Evolutionary conservation across 148 eudicot genomes (phyloP).

Genomic region (Beta vulgaris): DNA sequence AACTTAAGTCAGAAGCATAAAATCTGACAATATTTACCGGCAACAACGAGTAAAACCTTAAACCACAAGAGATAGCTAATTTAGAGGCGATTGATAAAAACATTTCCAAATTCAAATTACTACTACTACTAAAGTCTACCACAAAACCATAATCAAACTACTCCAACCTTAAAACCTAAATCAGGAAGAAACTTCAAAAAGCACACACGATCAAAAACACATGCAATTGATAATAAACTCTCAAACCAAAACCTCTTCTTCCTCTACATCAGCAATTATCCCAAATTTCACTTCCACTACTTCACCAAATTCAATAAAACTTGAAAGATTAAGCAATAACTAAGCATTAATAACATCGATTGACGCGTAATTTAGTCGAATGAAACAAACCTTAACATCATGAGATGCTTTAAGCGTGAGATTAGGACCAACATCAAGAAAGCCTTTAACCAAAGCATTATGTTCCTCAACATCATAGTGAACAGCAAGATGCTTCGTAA

Average conservation of each 20-base stretch:
- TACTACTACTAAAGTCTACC: background rate
- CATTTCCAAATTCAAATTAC: background rate
- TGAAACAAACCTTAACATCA: constrained; percentile 53
- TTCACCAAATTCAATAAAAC: background rate
- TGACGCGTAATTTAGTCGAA: too few species aligned
- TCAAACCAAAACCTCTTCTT: background rate
- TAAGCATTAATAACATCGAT: too few species aligned
- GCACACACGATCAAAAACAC: background rate
- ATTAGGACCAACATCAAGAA: constrained; percentile 50
- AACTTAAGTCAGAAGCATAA: background rate
- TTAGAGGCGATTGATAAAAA: background rate
- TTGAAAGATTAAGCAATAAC: too few species aligned
- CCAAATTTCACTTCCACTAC: background rate
- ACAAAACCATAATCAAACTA: background rate
- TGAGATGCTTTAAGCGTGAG: constrained; percentile 38
- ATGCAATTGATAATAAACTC: background rate
- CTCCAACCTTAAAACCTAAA: background rate
- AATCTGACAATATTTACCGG: background rate
- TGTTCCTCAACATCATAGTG: constrained; percentile 66
- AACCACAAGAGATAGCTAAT: background rate
- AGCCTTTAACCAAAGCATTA: constrained; percentile 62
- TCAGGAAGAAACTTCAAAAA: background rate
- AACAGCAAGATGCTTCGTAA: constrained; percentile 55
- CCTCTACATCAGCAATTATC: background rate
- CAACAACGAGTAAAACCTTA: background rate